Percentiles rank a stretch among this genome's conserved stretches.
Conservation (phyloP, 1,284 basidiomycete genomes). For the Boletellus deceptivus region DNA sequence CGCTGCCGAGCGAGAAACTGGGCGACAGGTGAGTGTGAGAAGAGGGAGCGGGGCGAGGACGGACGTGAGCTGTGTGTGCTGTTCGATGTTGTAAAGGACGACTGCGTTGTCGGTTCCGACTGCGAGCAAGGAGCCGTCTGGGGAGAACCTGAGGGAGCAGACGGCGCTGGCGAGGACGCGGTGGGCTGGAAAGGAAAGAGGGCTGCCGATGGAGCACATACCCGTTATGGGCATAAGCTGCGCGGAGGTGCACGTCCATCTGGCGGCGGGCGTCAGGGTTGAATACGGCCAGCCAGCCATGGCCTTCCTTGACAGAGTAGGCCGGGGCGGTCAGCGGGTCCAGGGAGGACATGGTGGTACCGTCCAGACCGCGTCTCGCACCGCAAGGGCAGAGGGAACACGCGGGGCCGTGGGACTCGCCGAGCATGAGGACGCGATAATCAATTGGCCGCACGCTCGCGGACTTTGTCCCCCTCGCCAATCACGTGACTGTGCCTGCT, state of each 20-base stretch:
- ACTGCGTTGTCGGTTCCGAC: constrained; percentile 35
- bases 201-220: constrained; percentile 16
- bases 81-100: constrained; percentile 30
- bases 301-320: constrained; percentile 38
- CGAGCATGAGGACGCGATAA: background rate
- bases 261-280: constrained; percentile 35
- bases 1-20: constrained; percentile 31
- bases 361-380: background rate
- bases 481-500: constrained; percentile 34
- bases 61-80: constrained; percentile 30
- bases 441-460: constrained; percentile 22
- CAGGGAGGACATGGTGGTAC: constrained; percentile 26
- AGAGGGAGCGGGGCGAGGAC: constrained; percentile 4
- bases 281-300: constrained; percentile 37
- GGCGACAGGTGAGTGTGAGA: background rate
- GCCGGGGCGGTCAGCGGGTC: constrained; percentile 32
- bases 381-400: background rate
- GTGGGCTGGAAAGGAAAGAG: constrained; percentile 9
- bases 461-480: constrained; percentile 5
- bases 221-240: constrained; percentile 29
- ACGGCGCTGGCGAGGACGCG: constrained; percentile 23
- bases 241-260: constrained; percentile 35
- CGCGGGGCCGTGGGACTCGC: background rate
- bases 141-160: constrained; percentile 35
- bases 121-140: constrained; percentile 32